These are phyloP conservation scores for Verticillium alfalfae DNA, from an alignment of 2,329 filamentous ascomycete genomes.

Conservation along the genomic window DNA sequence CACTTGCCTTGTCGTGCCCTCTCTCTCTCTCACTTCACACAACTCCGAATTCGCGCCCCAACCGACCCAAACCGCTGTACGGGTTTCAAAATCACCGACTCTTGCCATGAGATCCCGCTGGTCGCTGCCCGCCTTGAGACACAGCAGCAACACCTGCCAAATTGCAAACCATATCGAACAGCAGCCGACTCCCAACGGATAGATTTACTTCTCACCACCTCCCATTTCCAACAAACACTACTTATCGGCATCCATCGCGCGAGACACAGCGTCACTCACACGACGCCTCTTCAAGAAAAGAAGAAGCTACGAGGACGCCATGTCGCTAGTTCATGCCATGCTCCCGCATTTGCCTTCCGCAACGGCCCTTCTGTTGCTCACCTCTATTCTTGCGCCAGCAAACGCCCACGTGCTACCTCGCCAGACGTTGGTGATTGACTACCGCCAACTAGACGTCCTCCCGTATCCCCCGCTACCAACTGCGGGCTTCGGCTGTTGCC, in stretches of 20 bases:
- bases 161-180: not conserved
- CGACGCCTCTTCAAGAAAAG: not conserved
- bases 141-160: not conserved
- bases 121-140: not conserved
- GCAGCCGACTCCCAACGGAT: not conserved
- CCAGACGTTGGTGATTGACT: constrained; percentile 29
- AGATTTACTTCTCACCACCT: not conserved
- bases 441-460: constrained; percentile 27
- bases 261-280: not conserved
- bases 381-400: constrained; percentile 22
- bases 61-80: not conserved
- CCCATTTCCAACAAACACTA: not conserved
- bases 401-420: constrained; percentile 32
- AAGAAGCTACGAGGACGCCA: not conserved
- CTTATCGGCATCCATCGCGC: not conserved
- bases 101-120: not conserved
- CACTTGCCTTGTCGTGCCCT: not conserved
- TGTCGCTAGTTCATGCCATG: constrained; percentile 4
- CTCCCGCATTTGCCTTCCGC: constrained; percentile 29
- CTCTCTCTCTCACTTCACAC: no score
- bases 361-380: constrained; percentile 26
- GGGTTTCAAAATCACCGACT: not conserved
- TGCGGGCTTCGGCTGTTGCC: constrained; percentile 27
- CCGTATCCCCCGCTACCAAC: constrained; percentile 35
- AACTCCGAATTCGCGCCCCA: no score